Evolutionary conservation across 179 eudicot genomes (phyloP).

Genomic region (Silene vulgaris): DNA sequence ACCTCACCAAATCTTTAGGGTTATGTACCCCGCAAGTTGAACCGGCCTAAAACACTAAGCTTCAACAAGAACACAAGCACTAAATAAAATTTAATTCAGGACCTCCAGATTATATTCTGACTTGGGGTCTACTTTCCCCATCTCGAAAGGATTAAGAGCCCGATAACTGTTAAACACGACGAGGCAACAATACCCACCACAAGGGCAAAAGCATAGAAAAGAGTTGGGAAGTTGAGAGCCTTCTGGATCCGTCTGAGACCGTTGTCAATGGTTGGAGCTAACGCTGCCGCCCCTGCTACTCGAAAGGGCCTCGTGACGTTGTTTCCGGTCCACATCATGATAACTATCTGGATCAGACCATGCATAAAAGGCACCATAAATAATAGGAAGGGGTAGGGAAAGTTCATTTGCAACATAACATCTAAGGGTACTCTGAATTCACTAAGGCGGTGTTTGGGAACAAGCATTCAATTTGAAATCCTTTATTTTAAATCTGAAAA

Average conservation of each 20-base stretch:
- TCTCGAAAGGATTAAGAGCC: conserved; percentile 46
- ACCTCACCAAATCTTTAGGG: no score
- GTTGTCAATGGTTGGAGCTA: conserved; percentile 50
- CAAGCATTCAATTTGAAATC: no score
- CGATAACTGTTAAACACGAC: conserved; percentile 35
- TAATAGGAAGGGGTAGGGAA: no score
- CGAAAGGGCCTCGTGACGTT: conserved; percentile 64
- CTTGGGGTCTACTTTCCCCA: conserved; percentile 38
- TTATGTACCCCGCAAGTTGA: no score
- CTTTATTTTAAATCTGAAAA: no score
- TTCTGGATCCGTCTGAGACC: conserved; percentile 44
- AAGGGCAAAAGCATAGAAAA: conserved; percentile 51
- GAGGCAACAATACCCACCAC: conserved; percentile 42
- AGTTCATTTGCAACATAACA: no score
- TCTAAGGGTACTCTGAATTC: no score
- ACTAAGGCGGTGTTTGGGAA: no score
- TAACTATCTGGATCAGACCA: conserved; percentile 37
- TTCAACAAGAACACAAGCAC: background rate
- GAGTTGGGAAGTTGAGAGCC: conserved; percentile 43
- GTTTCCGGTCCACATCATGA: conserved; percentile 63
- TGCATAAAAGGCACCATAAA: no score
- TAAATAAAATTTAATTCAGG: no score
- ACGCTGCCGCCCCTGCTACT: conserved; percentile 67
- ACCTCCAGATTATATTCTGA: background rate
- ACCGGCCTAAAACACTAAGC: no score